phyloP scores from a whole-genome alignment of 1,284 basidiomycete species.

The Trametes hirsuta region DNA sequence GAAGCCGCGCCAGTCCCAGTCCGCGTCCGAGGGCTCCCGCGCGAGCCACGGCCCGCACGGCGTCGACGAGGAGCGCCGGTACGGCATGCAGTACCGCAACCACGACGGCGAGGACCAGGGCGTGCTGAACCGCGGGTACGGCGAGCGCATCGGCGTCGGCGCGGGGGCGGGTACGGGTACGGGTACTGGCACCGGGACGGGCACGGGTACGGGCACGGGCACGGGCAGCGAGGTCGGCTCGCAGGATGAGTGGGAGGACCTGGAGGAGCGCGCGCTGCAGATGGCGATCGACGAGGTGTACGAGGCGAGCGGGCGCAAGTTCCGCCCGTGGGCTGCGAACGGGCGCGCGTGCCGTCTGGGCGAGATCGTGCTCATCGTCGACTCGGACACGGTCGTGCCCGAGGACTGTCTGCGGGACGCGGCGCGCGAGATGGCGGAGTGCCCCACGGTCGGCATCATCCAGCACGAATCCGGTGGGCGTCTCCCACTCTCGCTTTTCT shows the following conservation, averaged over 20 bases:
- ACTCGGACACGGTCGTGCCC: constrained; percentile 61
- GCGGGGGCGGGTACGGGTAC: no score
- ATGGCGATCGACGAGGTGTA: constrained; percentile 48
- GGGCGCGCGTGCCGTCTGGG: constrained; percentile 44
- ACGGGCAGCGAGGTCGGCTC: constrained; percentile 14
- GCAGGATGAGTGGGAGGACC: constrained; percentile 33
- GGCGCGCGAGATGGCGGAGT: constrained; percentile 56
- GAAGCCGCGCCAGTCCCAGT: constrained; percentile 23
- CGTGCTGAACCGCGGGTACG: constrained; percentile 23
- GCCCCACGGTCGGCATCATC: constrained; percentile 54
- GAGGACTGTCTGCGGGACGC: constrained; percentile 63
- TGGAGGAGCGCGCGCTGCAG: constrained; percentile 45
- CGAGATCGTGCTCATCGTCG: constrained; percentile 50
- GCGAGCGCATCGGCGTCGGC: constrained; percentile 20
- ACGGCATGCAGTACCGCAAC: constrained; percentile 41
- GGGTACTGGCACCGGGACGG: neutral
- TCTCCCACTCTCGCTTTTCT: neutral
- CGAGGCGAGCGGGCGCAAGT: constrained; percentile 40
- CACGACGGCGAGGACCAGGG: constrained; percentile 38
- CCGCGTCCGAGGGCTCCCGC: constrained; percentile 1
- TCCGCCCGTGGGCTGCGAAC: constrained; percentile 47
- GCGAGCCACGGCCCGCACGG: constrained; percentile 12
- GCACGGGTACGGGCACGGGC: neutral
- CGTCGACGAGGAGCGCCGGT: constrained; percentile 30
- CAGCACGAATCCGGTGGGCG: constrained; percentile 48